Conservation (phyloP, 208 protist genomes). For the Leishmania lainsoni region DNA sequence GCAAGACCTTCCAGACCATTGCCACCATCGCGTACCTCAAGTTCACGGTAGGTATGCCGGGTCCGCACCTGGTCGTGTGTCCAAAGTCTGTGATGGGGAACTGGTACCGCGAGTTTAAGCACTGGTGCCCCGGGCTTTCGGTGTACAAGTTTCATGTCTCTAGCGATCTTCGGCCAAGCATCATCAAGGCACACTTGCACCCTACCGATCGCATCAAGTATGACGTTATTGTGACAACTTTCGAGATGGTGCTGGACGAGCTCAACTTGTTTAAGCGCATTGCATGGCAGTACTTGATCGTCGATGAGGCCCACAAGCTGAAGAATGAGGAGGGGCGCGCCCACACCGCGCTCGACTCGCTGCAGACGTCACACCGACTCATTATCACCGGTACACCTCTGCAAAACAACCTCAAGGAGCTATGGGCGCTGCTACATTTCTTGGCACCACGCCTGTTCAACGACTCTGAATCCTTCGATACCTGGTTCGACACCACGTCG, state of each 20-base stretch:
- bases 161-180: conserved; percentile 88
- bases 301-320: conserved; percentile 99
- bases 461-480: conserved; percentile 85
- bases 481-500: conserved; percentile 93
- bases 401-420: conserved; percentile 97
- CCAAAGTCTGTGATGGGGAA: conserved; percentile 98
- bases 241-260: conserved; percentile 96
- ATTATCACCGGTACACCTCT: conserved; percentile 98
- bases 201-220: conserved; percentile 63
- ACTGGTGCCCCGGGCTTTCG: conserved; percentile 95
- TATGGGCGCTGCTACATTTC: conserved; percentile 97
- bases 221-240: conserved; percentile 97
- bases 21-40: conserved; percentile 96
- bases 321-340: conserved; percentile 91
- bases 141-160: conserved; percentile 95
- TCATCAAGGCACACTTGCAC: conserved; percentile 71
- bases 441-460: conserved; percentile 92
- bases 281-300: conserved; percentile 96
- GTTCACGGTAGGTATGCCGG: conserved; percentile 85
- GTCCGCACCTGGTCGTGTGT: conserved; percentile 97
- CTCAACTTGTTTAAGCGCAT: conserved; percentile 89
- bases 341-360: conserved; percentile 65
- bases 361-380: conserved; percentile 90
- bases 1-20: conserved; percentile 98
- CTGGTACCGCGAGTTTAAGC: conserved; percentile 97